Evolutionary conservation across 768 basidiomycete genomes (phyloP).

Genomic region (Pulveroboletus sp.): DNA sequence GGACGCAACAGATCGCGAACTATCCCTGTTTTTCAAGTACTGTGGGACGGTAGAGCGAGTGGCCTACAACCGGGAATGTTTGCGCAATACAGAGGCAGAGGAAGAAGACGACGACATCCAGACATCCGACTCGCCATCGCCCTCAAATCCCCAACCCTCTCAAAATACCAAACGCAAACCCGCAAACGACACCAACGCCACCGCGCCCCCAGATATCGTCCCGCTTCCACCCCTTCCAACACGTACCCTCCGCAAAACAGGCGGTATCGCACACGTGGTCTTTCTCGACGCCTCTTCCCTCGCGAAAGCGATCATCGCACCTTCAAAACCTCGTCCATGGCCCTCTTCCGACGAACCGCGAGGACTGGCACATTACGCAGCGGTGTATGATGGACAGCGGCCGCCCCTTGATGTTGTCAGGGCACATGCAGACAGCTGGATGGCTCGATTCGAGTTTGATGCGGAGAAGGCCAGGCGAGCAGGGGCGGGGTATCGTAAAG

Average conservation of each 20-base stretch:
- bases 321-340: constrained; percentile 59
- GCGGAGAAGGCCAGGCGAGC: constrained; percentile 54
- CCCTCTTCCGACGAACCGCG: constrained; percentile 57
- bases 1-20: constrained; percentile 80
- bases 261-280: constrained; percentile 66
- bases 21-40: constrained; percentile 72
- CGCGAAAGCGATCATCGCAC: constrained; percentile 56
- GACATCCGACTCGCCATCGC: not conserved
- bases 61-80: constrained; percentile 53
- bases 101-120: not conserved
- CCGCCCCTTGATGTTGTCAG: constrained; percentile 74
- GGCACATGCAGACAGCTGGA: constrained; percentile 76
- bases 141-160: not conserved
- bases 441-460: constrained; percentile 71
- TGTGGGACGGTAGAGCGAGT: constrained; percentile 79
- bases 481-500: constrained; percentile 64
- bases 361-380: constrained; percentile 71
- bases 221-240: constrained; percentile 55
- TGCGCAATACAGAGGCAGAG: constrained; percentile 25
- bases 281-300: constrained; percentile 74
- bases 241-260: constrained; percentile 61
- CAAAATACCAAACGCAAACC: constrained; percentile 33
- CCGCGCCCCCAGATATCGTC: constrained; percentile 47
- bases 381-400: constrained; percentile 62
- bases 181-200: constrained; percentile 12